These are phyloP conservation scores for Pythium sp. DNA, from an alignment of 352 stramenopile genomes.

Conservation along the genomic window DNA sequence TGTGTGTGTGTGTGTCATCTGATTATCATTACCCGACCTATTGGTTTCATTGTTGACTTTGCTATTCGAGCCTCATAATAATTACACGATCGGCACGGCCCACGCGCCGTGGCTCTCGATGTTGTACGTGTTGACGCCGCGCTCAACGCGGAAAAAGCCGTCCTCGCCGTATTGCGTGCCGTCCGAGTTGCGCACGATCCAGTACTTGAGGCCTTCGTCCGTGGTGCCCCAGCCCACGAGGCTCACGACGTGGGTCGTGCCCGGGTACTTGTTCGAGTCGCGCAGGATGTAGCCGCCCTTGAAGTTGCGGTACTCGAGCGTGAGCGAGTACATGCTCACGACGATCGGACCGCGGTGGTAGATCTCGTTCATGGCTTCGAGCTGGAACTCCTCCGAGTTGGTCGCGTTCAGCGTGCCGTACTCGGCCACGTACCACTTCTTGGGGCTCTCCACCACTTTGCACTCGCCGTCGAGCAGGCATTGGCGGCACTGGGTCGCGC, in stretches of 20 bases:
- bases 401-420: constrained; percentile 80
- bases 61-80: background rate
- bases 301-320: constrained; percentile 82
- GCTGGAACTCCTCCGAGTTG: constrained; percentile 55
- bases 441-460: constrained; percentile 49
- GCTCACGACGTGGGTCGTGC: constrained; percentile 91
- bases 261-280: constrained; percentile 71
- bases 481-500: constrained; percentile 59
- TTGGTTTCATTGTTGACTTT: background rate
- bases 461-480: constrained; percentile 63
- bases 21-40: background rate
- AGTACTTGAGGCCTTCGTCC: constrained; percentile 90
- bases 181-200: constrained; percentile 94
- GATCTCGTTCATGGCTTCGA: constrained; percentile 94
- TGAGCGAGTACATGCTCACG: constrained; percentile 88
- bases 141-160: constrained; percentile 70
- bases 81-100: constrained; percentile 59
- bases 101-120: constrained; percentile 70
- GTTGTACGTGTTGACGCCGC: constrained; percentile 77
- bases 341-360: constrained; percentile 94
- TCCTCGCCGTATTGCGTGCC: constrained; percentile 74
- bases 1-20: background rate
- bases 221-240: constrained; percentile 94
- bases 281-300: constrained; percentile 89
- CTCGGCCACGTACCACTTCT: constrained; percentile 69